Base-by-base conservation (phyloP, 2,329 filamentous ascomycete species). In the Lasiodiplodia hormozganensis region DNA sequence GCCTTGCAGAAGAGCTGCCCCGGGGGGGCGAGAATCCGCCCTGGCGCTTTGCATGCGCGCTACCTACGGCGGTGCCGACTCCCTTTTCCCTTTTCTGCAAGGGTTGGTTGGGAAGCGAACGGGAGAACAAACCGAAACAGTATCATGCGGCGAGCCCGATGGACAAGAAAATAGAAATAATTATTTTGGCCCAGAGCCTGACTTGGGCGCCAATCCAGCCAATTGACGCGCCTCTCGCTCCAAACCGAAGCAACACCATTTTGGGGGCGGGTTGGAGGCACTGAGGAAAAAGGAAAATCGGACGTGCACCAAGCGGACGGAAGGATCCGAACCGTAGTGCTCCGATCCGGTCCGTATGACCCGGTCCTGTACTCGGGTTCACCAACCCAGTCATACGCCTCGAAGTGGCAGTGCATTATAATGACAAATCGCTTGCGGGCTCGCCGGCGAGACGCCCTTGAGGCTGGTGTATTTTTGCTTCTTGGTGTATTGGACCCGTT, bases 251-350 rank as follows among this genome's bases (percentile, higher is more conserved):
- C 18, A 47, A 47, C 43, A 21, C 43, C 43, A 36, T 36, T 21
- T 56, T 21, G 28, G 25, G 31, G 31, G 31, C 34, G 14, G 18
- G n/a, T 60, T 60, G 36, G 57, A 43, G 18, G 18, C 23, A 14
- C 11, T 28, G 12, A 11, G 10, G 14, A 34, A 34, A 43, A 25
- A 10, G 43, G 43, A 62, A 43, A 43, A 60, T 60, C 28, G 57
- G 12, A 25, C 43, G 57, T 60, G 57, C 36, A 25, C 57, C 38
- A 36, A 4, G 57, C 38, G 57, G 38, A 51, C 58, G 58, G 58
- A 31, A 62, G 58, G 58, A 62, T 31, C 58, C 58, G 58, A 49
- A 62, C 25, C 58, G 58, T 31, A 16, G 5, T 21, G 56, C 23
- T 43, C 56, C 56, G 34, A 43, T 12, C 58, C 58, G 40, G 38